Evolutionary conservation across 306 rosid genomes (phyloP).

Genomic region (Vigna nakashimae): DNA sequence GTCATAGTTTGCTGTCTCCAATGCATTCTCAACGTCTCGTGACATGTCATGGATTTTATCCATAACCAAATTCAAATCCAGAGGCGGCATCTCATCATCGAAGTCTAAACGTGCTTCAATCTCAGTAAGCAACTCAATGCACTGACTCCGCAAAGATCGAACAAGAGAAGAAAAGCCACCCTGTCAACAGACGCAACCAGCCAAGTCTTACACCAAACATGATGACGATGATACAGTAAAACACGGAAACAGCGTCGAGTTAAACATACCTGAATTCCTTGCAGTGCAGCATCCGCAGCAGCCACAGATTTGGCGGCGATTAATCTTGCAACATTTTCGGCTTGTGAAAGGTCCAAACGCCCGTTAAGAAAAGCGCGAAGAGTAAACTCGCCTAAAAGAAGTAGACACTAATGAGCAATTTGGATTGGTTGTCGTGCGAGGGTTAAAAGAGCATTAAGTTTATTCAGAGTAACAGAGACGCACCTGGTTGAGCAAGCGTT

Average conservation of each 20-base stretch:
- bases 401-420: conserved; percentile 19
- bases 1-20: conserved; percentile 92
- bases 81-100: conserved; percentile 94
- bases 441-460: background rate
- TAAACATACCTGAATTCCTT: conserved; percentile 81
- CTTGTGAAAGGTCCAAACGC: conserved; percentile 91
- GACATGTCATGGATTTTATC: conserved; percentile 68
- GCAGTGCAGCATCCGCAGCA: conserved; percentile 95
- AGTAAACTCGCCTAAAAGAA: conserved; percentile 82
- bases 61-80: conserved; percentile 67
- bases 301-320: conserved; percentile 80
- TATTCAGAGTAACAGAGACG: background rate
- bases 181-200: conserved; percentile 53
- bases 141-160: conserved; percentile 67
- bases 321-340: conserved; percentile 81
- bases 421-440: background rate
- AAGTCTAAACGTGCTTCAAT: conserved; percentile 97
- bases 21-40: conserved; percentile 77
- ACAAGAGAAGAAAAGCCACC: conserved; percentile 95
- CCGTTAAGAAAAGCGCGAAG: conserved; percentile 97
- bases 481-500: conserved; percentile 86
- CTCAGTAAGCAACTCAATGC: conserved; percentile 92
- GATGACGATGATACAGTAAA: background rate
- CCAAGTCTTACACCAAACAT: conserved; percentile 22
- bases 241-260: conserved; percentile 7